Evolutionary conservation across 768 basidiomycete genomes (phyloP), one percentile per base, ranked within the genome.

Genomic region (Pulveroboletus sp.): DNA sequence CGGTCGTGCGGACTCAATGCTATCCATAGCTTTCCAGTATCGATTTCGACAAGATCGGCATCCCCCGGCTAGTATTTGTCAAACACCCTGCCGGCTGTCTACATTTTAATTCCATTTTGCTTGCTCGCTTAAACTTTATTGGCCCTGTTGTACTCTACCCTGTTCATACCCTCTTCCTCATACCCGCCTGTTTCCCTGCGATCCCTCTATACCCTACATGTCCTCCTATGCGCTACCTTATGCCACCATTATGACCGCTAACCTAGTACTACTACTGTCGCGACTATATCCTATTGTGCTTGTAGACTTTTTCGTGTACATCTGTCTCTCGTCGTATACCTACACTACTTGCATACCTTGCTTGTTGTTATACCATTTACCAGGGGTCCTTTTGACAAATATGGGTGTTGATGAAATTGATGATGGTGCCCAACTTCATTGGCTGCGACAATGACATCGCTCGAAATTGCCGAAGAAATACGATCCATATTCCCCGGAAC

Each of bases 401-500:
- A 38, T 46, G 25, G 49, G 17, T 27, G 21, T 29, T 6, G 5
- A 27, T 9, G 9, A 27, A 27, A 9, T 5, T 9, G 25, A n/a
- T n/a, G n/a, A n/a, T n/a, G n/a, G n/a, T n/a, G n/a, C n/a, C n/a
- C n/a, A n/a, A n/a, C n/a, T 29, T 4, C 13, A 21, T 34, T 19
- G 12, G 14, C 33, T 2, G 6, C 19, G n/a, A n/a, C 29, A 33
- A 87, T 87, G 85, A 81, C 84, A 40, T 79, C 82, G 36, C 76
- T 81, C 51, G 85, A 89, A 58, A 85, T 91, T 56, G 87, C 88
- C 17, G 82, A 88, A 65, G 84, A 88, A 63, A 90, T 91, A 52
- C 79, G 87, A 24, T 68, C 71, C 10, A 72, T 67, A 36, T 78
- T 90, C 47, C 87, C 87, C 1, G 88, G 81, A 9, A 84, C 88